Base-by-base conservation (phyloP, 176 grass and related monocot genomes). In the Oryza coarctata region DNA sequence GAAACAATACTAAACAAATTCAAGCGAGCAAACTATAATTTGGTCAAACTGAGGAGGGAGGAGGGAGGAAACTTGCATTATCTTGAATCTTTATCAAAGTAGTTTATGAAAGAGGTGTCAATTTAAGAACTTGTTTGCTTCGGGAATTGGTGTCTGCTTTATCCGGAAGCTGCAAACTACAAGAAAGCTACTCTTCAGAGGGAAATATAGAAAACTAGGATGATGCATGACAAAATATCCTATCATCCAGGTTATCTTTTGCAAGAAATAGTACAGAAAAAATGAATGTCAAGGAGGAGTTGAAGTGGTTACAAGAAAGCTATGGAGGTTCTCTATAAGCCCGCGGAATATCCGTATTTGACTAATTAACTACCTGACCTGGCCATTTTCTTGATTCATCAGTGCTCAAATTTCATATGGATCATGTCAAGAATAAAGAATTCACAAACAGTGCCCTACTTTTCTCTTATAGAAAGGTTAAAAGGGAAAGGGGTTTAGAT, bases 221-320 rank as follows among this genome's bases (percentile, higher is more conserved):
- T 35, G 11, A 4, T 50, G 29, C 23, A 13, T 61, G 11, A 41
- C 9, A 60, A 22, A 65, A 60, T 43, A 88, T 40, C 38, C 52
- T 74, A 74, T 80, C 26, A 26, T 26, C 4, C 30, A 31, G 28
- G 62, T 71, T 15, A 14, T 27, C 71, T 58, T 80, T 71, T 71
- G 55, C 65, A 76, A 76, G 77, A 80, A 89, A 77, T 28, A 85
- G 52, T 22, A 31, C 22, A 35, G 20, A 89, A 11, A 55, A 76
- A 85, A 71, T 81, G 75, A 89, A 71, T 50, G 25, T 4, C 68
- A 65, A 75, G 31, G 78, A 75, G 74, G 61, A 80, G 77, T 75
- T 74, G 67, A 74, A 78, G 40, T 78, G 23, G 66, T 31, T 63
- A 13, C 70, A 76, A 70, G 86, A 83, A 72, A 88, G 74, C 80